Evolutionary conservation across 176 grass and related monocot species (phyloP), one percentile per base, ranked within the genome.

Genomic region (Avena sativa): DNA sequence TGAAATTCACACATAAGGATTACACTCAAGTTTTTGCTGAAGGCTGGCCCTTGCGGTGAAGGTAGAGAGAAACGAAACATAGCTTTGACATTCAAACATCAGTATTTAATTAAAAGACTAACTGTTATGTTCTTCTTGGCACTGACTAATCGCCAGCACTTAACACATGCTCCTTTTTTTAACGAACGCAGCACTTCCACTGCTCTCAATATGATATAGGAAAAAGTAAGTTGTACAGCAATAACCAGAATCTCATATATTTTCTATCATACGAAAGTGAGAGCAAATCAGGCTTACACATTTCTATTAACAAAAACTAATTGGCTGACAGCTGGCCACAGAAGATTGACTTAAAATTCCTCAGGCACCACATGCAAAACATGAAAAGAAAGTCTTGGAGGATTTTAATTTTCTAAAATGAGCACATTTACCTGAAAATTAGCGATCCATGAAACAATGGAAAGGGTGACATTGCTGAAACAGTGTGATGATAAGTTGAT

Each of bases 51-150:
- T 87, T 47, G 81, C 23, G 32, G 90, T 94, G 88, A 95, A 94
- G 0, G 90, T 83, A 34, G 92, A 98, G 16, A 98, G 92, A 75
- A 93, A 92, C 0, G 93, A 91, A 62, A 94, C 93, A 84, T 92
- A 95, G 66, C 90, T 74, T 94, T 92, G 64, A 94, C 94, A 58
- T 95, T 94, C 75, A 95, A 91, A 73, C 12, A 13, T 12, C 25
- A 28, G n/a, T 4, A 71, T 46, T 46, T 12, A 44, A 71, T 71
- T 10, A 44, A 44, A 70, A 2, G 4, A 66, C 34, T 20, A 6
- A 43, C 8, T 71, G 7, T 44, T 28, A 2, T 28, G 28, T 28
- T 28, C 2, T 28, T 70, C 34, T 20, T 20, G 34, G 19, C 34
- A 43, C 0, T 43, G 17, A 34, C 67, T 71, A 40, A 20, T 9